These are phyloP conservation scores for Byssothecium circinans DNA, from an alignment of 2,329 filamentous ascomycete species.

Conservation along the genomic window DNA sequence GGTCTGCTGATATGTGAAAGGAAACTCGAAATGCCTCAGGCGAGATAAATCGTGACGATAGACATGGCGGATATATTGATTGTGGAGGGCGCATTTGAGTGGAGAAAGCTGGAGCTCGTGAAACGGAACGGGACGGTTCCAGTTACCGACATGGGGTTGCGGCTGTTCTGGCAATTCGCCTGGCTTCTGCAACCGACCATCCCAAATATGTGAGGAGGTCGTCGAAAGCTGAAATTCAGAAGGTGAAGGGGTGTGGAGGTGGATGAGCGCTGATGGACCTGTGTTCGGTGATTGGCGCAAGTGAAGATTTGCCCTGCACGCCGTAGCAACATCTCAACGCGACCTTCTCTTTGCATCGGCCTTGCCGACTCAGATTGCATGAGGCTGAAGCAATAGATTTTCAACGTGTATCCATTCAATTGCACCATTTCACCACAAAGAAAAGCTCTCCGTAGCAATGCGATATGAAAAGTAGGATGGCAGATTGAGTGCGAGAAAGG, in stretches of 20 bases:
- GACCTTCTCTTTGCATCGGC: constrained; percentile 10
- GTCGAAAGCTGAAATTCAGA: background rate
- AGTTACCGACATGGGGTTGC: background rate
- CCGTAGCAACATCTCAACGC: constrained; percentile 3
- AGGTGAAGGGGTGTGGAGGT: constrained; percentile 1
- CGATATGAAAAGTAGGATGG: too few species aligned
- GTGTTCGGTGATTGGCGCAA: constrained; percentile 14
- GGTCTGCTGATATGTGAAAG: constrained; percentile 15
- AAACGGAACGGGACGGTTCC: background rate
- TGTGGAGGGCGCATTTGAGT: constrained; percentile 2
- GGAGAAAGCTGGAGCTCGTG: background rate
- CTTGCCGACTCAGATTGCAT: constrained; percentile 1
- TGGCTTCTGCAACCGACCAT: background rate
- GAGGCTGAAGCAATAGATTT: background rate
- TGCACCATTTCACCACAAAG: background rate
- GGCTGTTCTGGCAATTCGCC: background rate
- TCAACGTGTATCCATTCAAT: background rate
- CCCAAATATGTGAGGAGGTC: background rate
- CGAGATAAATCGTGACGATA: constrained; percentile 8
- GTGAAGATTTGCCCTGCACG: constrained; percentile 21
- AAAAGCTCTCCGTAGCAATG: background rate
- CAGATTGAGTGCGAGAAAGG: too few species aligned
- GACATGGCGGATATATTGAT: constrained; percentile 10
- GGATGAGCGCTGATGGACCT: constrained; percentile 3
- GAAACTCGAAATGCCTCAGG: constrained; percentile 9